These are phyloP conservation scores for Penicillium roqueforti DNA, from an alignment of 495 filamentous ascomycete genomes.

Conservation along the genomic window DNA sequence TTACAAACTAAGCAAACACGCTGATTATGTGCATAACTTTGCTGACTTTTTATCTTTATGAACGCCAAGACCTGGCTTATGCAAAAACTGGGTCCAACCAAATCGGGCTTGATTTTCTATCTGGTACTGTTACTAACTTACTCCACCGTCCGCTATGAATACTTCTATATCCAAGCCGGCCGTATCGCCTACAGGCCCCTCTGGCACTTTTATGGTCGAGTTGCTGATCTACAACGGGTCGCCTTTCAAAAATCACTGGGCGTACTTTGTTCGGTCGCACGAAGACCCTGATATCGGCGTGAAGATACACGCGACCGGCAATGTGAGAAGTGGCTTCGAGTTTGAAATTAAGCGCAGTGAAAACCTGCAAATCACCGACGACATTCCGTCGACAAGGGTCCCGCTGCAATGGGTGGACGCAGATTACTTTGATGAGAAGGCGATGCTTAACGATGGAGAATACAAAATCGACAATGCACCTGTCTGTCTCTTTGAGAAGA, in stretches of 20 bases:
- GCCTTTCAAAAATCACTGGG: conserved; percentile 35
- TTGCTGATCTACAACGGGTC: conserved; percentile 28
- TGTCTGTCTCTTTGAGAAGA: conserved; percentile 19
- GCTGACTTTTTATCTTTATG: too few species aligned
- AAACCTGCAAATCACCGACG: conserved; percentile 8
- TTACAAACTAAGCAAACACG: too few species aligned
- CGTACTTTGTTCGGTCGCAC: conserved; percentile 21
- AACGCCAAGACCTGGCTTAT: too few species aligned
- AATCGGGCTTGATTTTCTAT: too few species aligned
- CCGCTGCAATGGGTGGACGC: conserved; percentile 27
- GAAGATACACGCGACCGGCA: conserved; percentile 22
- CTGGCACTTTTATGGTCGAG: conserved; percentile 18
- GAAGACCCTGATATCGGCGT: conserved; percentile 16
- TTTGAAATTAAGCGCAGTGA: conserved; percentile 24
- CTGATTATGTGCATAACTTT: too few species aligned
- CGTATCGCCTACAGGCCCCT: not conserved
- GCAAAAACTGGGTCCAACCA: too few species aligned
- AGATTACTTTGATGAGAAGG: conserved; percentile 16
- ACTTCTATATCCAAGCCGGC: not conserved
- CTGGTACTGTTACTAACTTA: too few species aligned
- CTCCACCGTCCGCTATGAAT: not conserved
- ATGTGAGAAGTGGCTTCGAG: conserved; percentile 23
- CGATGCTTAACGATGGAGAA: conserved; percentile 20
- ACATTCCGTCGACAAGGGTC: conserved; percentile 16
- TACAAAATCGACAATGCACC: conserved; percentile 12